These are phyloP conservation scores for Pythium dissotocum DNA, from an alignment of 352 stramenopile genomes.

Conservation along the genomic window DNA sequence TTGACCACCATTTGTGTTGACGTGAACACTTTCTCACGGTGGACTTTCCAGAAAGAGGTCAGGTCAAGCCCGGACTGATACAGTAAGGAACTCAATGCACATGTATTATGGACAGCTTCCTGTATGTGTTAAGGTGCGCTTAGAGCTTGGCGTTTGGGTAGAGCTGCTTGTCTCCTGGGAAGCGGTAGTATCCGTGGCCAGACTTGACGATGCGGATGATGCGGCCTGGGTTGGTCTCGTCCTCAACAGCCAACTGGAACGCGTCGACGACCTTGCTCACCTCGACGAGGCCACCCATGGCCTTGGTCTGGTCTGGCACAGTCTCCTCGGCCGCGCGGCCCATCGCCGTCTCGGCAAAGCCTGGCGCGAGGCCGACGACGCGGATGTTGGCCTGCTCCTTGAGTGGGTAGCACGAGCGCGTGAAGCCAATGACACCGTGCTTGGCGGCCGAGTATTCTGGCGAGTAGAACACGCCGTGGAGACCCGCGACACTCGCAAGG, in stretches of 20 bases:
- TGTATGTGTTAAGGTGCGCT: not conserved
- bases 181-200: conserved; percentile 49
- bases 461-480: conserved; percentile 50
- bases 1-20: conserved; percentile 3
- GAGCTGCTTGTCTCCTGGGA: conserved; percentile 58
- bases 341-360: conserved; percentile 67
- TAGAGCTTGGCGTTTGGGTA: conserved; percentile 65
- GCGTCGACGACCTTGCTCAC: conserved; percentile 49
- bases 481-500: conserved; percentile 59
- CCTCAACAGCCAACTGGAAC: conserved; percentile 45
- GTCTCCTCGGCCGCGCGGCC: conserved; percentile 37
- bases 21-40: conserved; percentile 9
- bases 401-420: conserved; percentile 55
- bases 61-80: not conserved
- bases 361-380: conserved; percentile 64
- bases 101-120: not conserved
- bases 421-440: conserved; percentile 69
- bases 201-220: conserved; percentile 53
- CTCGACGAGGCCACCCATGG: conserved; percentile 43
- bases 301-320: conserved; percentile 45
- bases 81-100: not conserved
- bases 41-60: not conserved
- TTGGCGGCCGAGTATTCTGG: conserved; percentile 75
- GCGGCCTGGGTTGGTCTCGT: conserved; percentile 57
- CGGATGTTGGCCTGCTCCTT: conserved; percentile 70